Percentiles rank a stretch among this genome's conserved stretches.
These are phyloP conservation scores for Talaromyces albobiverticillius DNA, from an alignment of 2,329 filamentous ascomycete species.

Conservation along the genomic window DNA sequence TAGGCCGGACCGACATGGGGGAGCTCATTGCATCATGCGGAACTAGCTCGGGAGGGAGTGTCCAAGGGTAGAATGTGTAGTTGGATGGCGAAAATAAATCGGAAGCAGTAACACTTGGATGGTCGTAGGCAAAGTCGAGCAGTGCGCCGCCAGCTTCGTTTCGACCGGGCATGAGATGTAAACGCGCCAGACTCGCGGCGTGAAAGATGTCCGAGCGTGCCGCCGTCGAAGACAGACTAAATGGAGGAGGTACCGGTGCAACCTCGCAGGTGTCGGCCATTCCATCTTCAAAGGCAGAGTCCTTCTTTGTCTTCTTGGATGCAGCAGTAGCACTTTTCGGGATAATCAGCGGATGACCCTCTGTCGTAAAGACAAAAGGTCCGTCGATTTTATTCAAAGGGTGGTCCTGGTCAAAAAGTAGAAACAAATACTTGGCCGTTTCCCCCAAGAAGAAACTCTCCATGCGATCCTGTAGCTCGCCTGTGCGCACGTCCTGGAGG, in stretches of 20 bases:
- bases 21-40: conserved; percentile 75
- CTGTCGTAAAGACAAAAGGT: conserved; percentile 90
- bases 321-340: conserved; percentile 49
- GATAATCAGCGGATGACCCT: conserved; percentile 89
- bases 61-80: conserved; percentile 90
- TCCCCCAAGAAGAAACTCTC: conserved; percentile 98
- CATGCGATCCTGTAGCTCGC: conserved; percentile 91
- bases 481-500: conserved; percentile 74
- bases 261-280: conserved; percentile 62
- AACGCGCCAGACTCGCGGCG: conserved; percentile 76
- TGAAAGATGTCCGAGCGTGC: conserved; percentile 81
- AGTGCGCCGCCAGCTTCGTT: conserved; percentile 58
- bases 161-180: conserved; percentile 68
- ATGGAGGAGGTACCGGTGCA: conserved; percentile 56
- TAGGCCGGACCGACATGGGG: conserved; percentile 66
- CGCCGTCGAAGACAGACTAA: conserved; percentile 76
- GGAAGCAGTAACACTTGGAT: conserved; percentile 54
- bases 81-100: conserved; percentile 65
- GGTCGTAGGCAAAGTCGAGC: conserved; percentile 52
- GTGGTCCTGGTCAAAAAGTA: conserved; percentile 83
- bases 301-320: conserved; percentile 16
- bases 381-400: conserved; percentile 83
- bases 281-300: conserved; percentile 12
- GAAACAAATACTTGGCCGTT: conserved; percentile 91
- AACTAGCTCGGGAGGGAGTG: conserved; percentile 71